These are phyloP conservation scores for Sutorius eximius DNA, from an alignment of 1,284 basidiomycete species.

Conservation along the genomic window DNA sequence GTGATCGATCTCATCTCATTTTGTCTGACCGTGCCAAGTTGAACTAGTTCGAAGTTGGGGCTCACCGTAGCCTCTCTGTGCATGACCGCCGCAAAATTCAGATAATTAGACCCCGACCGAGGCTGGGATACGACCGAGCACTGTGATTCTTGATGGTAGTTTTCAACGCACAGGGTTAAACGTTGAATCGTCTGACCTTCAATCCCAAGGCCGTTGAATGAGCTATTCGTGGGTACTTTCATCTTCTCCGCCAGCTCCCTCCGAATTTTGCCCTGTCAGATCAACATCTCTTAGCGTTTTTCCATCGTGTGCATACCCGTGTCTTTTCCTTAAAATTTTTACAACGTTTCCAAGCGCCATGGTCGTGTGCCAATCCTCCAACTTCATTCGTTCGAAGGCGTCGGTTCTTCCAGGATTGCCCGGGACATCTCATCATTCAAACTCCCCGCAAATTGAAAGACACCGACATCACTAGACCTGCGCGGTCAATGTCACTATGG, in stretches of 20 bases:
- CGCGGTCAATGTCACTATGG: background rate
- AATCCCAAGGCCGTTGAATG: background rate
- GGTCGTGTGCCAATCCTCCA: background rate
- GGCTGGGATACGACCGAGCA: background rate
- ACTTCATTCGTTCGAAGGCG: background rate
- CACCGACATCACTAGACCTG: background rate
- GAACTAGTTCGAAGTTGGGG: background rate
- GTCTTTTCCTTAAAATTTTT: background rate
- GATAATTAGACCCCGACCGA: background rate
- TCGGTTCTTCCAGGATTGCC: background rate
- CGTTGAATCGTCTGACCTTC: background rate
- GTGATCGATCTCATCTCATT: conserved; percentile 6
- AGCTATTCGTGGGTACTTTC: conserved; percentile 3
- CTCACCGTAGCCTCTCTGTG: background rate
- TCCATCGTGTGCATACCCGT: background rate
- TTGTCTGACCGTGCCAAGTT: conserved; percentile 2
- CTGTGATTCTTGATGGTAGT: conserved; percentile 1
- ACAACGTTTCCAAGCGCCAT: background rate
- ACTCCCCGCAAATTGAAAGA: background rate
- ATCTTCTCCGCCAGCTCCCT: background rate
- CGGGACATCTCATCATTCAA: background rate
- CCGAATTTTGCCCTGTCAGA: background rate
- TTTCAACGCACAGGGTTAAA: background rate
- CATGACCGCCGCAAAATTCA: conserved; percentile 5
- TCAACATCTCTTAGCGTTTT: background rate